Conservation (phyloP, 257 asterid species). For the Catharanthus roseus region DNA sequence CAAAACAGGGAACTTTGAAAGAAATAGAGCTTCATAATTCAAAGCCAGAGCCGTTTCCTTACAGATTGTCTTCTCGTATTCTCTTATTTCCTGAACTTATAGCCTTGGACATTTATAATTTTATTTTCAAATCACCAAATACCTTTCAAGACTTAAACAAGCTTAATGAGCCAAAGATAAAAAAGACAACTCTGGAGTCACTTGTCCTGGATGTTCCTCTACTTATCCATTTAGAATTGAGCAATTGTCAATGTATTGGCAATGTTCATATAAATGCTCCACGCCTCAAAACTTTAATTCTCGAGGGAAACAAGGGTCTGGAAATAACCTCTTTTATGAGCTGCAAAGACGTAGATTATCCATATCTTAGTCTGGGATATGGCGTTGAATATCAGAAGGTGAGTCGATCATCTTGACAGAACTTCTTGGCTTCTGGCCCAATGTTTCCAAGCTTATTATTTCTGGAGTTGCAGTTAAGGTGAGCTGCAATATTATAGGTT, state of each 20-base stretch:
- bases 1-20: constrained; percentile 8
- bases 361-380: not conserved
- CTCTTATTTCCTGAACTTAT: not conserved
- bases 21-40: not conserved
- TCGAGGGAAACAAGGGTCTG: not conserved
- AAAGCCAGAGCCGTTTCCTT: not conserved
- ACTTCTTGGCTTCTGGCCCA: not conserved
- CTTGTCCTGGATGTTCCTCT: not conserved
- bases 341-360: not conserved
- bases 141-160: not conserved
- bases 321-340: not conserved
- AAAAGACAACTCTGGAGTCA: not conserved
- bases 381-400: not conserved
- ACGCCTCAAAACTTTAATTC: not conserved
- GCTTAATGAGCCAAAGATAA: not conserved
- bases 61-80: not conserved
- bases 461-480: constrained; percentile 3
- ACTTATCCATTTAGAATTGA: not conserved
- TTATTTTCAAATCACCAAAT: not conserved
- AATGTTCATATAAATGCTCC: not conserved
- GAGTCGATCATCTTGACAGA: not conserved
- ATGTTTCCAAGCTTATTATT: not conserved
- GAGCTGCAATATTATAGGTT: not conserved
- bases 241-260: not conserved
- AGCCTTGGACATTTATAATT: not conserved